These are phyloP conservation scores for Phaeosphaeria sp. DNA, from an alignment of 2,329 filamentous ascomycete genomes.

Conservation along the genomic window DNA sequence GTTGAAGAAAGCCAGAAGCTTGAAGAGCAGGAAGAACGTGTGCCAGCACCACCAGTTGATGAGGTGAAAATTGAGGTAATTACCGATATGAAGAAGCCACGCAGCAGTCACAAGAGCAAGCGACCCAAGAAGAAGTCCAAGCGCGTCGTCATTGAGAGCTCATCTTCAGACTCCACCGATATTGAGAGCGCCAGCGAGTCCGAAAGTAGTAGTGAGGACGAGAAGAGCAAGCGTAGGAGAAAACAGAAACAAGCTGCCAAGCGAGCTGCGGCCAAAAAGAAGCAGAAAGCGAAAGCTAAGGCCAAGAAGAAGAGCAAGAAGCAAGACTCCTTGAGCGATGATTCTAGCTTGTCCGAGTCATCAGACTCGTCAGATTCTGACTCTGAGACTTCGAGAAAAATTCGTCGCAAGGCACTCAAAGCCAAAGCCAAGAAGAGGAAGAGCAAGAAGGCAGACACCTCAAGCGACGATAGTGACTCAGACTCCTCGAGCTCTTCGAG, in stretches of 20 bases:
- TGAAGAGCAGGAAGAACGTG: slow-evolving; percentile 9
- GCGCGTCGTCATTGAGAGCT: slow-evolving; percentile 20
- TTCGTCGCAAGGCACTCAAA: slow-evolving; percentile 19
- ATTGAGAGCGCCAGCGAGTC: slow-evolving; percentile 25
- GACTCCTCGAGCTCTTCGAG: slow-evolving; percentile 17
- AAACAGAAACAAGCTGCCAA: slow-evolving; percentile 20
- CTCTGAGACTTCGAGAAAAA: slow-evolving; percentile 18
- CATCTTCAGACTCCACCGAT: slow-evolving; percentile 29
- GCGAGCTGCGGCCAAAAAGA: slow-evolving; percentile 20
- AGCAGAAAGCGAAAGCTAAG: slow-evolving; percentile 31
- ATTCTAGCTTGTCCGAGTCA: slow-evolving; percentile 19
- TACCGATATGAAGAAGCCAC: slow-evolving; percentile 14
- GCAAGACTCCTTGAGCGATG: slow-evolving; percentile 20
- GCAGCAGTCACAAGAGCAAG: slow-evolving; percentile 14
- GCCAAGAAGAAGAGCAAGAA: slow-evolving; percentile 31
- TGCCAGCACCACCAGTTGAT: slow-evolving; percentile 9
- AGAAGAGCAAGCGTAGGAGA: slow-evolving; percentile 30
- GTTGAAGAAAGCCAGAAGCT: slow-evolving; percentile 8
- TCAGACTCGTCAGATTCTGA: slow-evolving; percentile 23
- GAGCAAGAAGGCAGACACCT: slow-evolving; percentile 27
- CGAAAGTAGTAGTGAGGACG: slow-evolving; percentile 25
- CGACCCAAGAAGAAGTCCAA: slow-evolving; percentile 27
- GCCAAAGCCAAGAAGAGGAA: slow-evolving; percentile 31
- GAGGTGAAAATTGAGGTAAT: slow-evolving; percentile 11
- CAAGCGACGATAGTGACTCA: slow-evolving; percentile 24